Conservation (phyloP, 2,329 filamentous ascomycete genomes). For the Clarireedia monteithiana region DNA sequence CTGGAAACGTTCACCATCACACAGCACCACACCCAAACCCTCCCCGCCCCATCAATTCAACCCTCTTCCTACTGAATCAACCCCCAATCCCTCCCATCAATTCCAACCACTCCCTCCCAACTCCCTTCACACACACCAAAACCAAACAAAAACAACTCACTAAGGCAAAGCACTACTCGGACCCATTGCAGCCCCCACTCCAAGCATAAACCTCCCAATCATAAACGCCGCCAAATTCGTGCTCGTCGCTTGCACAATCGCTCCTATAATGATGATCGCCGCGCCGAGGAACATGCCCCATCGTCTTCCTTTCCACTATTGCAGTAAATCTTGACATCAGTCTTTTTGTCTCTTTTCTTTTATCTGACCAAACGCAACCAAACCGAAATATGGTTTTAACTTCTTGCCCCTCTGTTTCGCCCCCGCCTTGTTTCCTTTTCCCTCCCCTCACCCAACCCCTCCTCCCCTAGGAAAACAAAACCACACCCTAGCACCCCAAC, state of each 20-base stretch:
- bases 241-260: constrained; percentile 18
- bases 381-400: too few species aligned
- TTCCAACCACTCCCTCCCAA: too few species aligned
- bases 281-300: constrained; percentile 17
- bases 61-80: too few species aligned
- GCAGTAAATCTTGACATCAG: background rate
- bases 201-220: constrained; percentile 47
- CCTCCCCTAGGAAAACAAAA: background rate
- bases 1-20: too few species aligned
- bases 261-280: constrained; percentile 12
- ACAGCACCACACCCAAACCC: too few species aligned
- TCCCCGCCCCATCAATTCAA: too few species aligned
- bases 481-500: too few species aligned
- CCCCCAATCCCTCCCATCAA: too few species aligned
- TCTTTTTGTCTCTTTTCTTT: too few species aligned
- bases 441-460: background rate
- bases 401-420: too few species aligned
- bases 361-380: too few species aligned
- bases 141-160: background rate
- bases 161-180: constrained; percentile 6
- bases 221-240: constrained; percentile 34
- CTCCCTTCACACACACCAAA: too few species aligned
- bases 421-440: background rate
- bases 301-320: constrained; percentile 9
- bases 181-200: constrained; percentile 22